Percentiles rank a stretch among this genome's conserved stretches.
These are phyloP conservation scores for Paraphoma sp. DNA, from an alignment of 2,329 filamentous ascomycete genomes.

Conservation along the genomic window DNA sequence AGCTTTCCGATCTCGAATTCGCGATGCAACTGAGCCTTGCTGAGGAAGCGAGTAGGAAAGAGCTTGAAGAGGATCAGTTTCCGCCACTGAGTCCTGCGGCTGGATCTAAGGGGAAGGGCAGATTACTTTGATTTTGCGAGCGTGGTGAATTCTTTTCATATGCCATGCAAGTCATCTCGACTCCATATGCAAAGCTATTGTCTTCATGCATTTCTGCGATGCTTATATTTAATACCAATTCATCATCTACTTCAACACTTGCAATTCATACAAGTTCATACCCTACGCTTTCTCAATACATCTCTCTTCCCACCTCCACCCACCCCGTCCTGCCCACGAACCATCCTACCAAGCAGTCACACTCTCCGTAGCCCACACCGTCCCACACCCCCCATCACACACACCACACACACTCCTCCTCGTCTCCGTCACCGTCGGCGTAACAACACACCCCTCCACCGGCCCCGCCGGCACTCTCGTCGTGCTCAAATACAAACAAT, in stretches of 20 bases:
- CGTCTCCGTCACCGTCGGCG: conserved; percentile 15
- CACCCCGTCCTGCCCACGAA: not conserved
- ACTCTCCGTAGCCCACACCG: conserved; percentile 24
- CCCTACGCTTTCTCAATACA: no score
- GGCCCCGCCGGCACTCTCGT: not conserved
- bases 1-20: conserved; percentile 66
- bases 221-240: not conserved
- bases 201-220: not conserved
- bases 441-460: not conserved
- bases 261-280: no score
- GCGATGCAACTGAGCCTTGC: conserved; percentile 68
- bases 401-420: conserved; percentile 12
- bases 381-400: conserved; percentile 22
- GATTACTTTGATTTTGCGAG: conserved; percentile 18
- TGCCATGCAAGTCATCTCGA: not conserved
- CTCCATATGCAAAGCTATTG: not conserved
- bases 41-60: conserved; percentile 61
- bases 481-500: not conserved
- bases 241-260: no score
- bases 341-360: conserved; percentile 12
- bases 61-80: conserved; percentile 35
- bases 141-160: not conserved
- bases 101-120: conserved; percentile 38
- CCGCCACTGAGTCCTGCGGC: conserved; percentile 36
- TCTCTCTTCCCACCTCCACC: no score